Evolutionary conservation across 192 early-diverging fungal genomes (phyloP), one percentile per base, ranked within the genome.

Genomic region (Coemansia sp.): DNA sequence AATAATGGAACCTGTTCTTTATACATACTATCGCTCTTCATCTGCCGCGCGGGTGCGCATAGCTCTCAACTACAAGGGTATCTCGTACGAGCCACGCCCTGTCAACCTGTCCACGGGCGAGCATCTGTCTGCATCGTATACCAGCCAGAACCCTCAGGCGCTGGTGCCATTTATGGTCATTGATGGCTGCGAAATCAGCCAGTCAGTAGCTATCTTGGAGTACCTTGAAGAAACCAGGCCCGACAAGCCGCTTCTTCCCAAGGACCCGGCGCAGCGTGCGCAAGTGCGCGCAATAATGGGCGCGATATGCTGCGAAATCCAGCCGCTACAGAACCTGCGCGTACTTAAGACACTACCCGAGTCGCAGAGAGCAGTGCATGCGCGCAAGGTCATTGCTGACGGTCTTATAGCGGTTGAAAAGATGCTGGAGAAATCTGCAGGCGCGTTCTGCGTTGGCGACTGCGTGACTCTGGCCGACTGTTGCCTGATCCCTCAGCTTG

Each of bases 141-240:
- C 42, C 16, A 55, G 70, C 12, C 54, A 87, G 46, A 92, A 93
- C 61, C 91, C 93, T 2, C 64, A 62, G 52, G 75, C 77, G 42
- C 64, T 82, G 1, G 84, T 94, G 3, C 94, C 93, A 28, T 70
- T 82, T 15, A 80, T 91, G 21, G 47, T 81, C 13, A 81, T 85
- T 33, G 80, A 81, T 55, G 85, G 87, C 8, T 49, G 73, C 15
- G 53, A 53, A 3, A 41, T 91, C 26, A 41, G 50, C 33, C 85
- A 94, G 79, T 91, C 88, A 5, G 53, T 83, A 16, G 87, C 91
- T 13, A 94, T 97, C 39, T 55, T 93, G 16, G 94, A 97, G 59
- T 92, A 91, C 58, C 70, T 97, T 5, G 94, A 97, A 42, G 94
- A 97, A 57, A 68, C 80, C 10, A 55, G 79, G 40, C 84, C 89